These are phyloP conservation scores for Sherardia arvensis DNA, from an alignment of 257 asterid genomes.

Conservation along the genomic window DNA sequence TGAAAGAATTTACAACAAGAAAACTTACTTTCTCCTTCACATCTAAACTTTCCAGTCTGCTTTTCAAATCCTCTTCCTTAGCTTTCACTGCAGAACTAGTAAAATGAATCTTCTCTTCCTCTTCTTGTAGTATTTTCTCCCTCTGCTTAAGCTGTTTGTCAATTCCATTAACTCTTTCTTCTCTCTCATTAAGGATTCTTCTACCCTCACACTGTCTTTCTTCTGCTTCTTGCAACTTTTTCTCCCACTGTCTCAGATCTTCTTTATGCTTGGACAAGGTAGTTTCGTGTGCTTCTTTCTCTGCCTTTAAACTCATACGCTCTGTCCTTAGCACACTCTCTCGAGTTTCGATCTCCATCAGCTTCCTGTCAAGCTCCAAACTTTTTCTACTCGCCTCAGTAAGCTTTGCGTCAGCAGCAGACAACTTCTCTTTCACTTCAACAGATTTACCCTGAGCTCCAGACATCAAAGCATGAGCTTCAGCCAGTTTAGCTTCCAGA, in stretches of 20 bases:
- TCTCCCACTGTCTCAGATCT: conserved; percentile 67
- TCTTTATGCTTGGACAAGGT: conserved; percentile 49
- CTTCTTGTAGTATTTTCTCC: conserved; percentile 51
- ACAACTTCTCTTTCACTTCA: conserved; percentile 56
- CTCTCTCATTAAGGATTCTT: conserved; percentile 62
- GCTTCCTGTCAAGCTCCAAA: conserved; percentile 68
- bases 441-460: conserved; percentile 54
- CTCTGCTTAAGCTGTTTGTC: conserved; percentile 43
- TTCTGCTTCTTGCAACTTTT: conserved; percentile 79
- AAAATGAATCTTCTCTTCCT: conserved; percentile 37
- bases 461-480: conserved; percentile 52
- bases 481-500: conserved; percentile 53
- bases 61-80: conserved; percentile 49
- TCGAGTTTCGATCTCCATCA: conserved; percentile 64
- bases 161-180: conserved; percentile 46
- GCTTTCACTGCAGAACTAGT: conserved; percentile 33
- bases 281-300: conserved; percentile 75
- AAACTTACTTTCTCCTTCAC: conserved; percentile 64
- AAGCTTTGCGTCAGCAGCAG: conserved; percentile 77
- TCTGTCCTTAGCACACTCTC: conserved; percentile 71
- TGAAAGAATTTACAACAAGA: neutral
- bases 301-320: conserved; percentile 58
- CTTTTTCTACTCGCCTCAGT: conserved; percentile 71
- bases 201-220: conserved; percentile 61
- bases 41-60: conserved; percentile 37